These are phyloP conservation scores for Psidium friedrichsthalianum DNA, from an alignment of 345 rosid genomes.

Conservation along the genomic window DNA sequence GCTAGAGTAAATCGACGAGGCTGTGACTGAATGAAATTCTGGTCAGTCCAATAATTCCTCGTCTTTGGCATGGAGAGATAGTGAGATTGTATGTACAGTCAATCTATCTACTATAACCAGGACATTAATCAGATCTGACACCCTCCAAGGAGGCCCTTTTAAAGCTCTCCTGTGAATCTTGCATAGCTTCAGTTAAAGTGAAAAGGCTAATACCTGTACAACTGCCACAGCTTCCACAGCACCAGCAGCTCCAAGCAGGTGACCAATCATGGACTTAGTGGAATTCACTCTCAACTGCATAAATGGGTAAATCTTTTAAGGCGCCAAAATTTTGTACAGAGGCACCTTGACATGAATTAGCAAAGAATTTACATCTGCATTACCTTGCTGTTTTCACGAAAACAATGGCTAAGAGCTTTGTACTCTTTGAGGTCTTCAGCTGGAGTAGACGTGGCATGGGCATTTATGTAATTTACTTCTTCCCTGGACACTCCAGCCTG, in stretches of 20 bases:
- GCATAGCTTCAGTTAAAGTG: not conserved
- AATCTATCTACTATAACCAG: not conserved
- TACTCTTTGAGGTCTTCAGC: slow-evolving; percentile 42
- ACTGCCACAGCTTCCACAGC: slow-evolving; percentile 33
- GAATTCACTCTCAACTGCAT: slow-evolving; percentile 30
- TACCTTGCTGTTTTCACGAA: slow-evolving; percentile 29
- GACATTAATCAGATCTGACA: not conserved
- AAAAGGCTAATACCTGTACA: slow-evolving; percentile 18
- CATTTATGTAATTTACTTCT: slow-evolving; percentile 54
- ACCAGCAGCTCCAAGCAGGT: slow-evolving; percentile 33
- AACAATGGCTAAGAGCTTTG: slow-evolving; percentile 35
- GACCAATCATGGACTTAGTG: slow-evolving; percentile 36
- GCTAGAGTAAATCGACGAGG: not conserved
- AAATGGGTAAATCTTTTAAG: not conserved
- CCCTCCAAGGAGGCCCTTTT: not conserved
- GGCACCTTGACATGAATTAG: not conserved
- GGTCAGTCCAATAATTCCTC: not conserved
- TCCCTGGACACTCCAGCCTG: slow-evolving; percentile 34
- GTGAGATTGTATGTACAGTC: not conserved
- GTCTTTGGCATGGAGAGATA: not conserved
- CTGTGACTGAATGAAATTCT: not conserved
- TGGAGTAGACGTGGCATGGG: slow-evolving; percentile 50
- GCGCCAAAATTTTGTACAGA: not conserved
- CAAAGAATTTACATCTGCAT: not conserved
- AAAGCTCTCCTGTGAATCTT: not conserved